Conservation (phyloP, 2,329 filamentous ascomycete genomes). For the Arthrobotrys musiformis region DNA sequence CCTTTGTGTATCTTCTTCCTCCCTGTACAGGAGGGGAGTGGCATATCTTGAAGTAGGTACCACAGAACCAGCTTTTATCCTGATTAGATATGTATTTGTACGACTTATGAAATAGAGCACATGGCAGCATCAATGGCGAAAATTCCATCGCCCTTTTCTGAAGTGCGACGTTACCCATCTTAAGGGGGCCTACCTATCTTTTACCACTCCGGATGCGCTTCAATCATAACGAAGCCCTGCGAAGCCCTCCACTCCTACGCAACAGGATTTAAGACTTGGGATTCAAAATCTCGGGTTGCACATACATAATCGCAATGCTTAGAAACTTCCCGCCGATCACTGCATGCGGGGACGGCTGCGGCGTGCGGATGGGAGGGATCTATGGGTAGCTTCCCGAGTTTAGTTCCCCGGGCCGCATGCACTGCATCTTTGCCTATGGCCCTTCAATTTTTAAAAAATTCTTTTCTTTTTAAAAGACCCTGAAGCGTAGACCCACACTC, state of each 20-base stretch:
- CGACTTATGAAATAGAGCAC: slow-evolving; percentile 20
- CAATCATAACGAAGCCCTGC: background rate
- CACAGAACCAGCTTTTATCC: background rate
- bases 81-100: slow-evolving; percentile 13
- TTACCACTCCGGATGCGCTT: background rate
- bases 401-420: background rate
- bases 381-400: background rate
- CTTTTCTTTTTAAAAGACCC: background rate
- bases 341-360: slow-evolving; percentile 20
- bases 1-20: background rate
- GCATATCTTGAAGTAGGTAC: slow-evolving; percentile 4
- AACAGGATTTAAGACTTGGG: background rate
- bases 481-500: background rate
- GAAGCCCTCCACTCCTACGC: background rate
- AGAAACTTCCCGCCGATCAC: slow-evolving; percentile 18
- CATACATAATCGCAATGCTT: slow-evolving; percentile 21
- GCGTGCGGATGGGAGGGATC: background rate
- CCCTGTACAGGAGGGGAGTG: background rate
- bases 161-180: slow-evolving; percentile 12
- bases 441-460: background rate
- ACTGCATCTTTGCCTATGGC: slow-evolving; percentile 1
- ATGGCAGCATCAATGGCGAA: slow-evolving; percentile 22
- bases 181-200: background rate
- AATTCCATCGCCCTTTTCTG: background rate
- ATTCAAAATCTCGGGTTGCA: background rate